Conservation (phyloP, 2,329 filamentous ascomycete genomes). For the Fusarium napiforme region DNA sequence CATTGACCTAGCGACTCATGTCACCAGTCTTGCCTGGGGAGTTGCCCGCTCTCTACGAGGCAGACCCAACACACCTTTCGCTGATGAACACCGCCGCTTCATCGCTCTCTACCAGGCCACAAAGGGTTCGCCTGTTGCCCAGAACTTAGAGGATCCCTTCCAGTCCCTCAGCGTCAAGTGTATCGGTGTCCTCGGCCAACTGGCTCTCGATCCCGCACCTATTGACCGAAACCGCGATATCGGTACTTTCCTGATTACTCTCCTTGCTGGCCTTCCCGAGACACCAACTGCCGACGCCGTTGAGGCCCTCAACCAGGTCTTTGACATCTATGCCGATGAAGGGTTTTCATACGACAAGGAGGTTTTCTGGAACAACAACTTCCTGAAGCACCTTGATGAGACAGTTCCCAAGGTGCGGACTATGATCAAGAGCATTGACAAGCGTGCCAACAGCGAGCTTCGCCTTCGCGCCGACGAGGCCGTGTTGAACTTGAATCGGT, state of each 20-base stretch:
- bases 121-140: conserved; percentile 47
- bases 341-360: conserved; percentile 66
- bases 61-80: conserved; percentile 59
- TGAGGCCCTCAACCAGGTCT: conserved; percentile 73
- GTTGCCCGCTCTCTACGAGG: conserved; percentile 65
- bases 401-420: conserved; percentile 64
- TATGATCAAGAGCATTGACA: conserved; percentile 70
- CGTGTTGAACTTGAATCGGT: conserved; percentile 68
- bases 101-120: conserved; percentile 73
- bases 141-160: conserved; percentile 63
- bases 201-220: conserved; percentile 67
- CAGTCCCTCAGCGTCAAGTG: conserved; percentile 73
- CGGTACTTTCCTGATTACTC: conserved; percentile 69
- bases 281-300: conserved; percentile 68
- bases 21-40: conserved; percentile 74
- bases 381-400: conserved; percentile 68
- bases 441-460: conserved; percentile 66
- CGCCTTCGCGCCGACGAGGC: conserved; percentile 70
- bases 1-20: conserved; percentile 68
- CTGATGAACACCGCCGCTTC: conserved; percentile 70
- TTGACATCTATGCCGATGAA: conserved; percentile 75
- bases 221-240: conserved; percentile 69
- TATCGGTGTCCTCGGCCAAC: conserved; percentile 72
- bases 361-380: conserved; percentile 72
- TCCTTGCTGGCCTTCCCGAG: conserved; percentile 62